Base-by-base conservation (phyloP, 345 rosid species). In the Sisymbrium irio region DNA sequence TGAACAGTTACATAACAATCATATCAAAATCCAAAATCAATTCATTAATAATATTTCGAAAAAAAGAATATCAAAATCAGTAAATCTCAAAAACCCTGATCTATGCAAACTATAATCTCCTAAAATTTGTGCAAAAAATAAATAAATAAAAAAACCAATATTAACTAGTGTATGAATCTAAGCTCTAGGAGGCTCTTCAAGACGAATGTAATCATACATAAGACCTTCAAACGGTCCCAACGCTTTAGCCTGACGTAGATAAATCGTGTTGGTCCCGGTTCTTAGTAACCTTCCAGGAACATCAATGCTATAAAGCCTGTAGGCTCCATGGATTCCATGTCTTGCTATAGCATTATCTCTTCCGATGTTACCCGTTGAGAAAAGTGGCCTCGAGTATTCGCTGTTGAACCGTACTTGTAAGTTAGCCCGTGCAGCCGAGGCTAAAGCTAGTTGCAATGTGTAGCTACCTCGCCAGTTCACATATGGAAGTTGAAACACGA, bases 151-250 rank as follows among this genome's bases (percentile, higher is more conserved):
- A n/a, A n/a, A n/a, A n/a, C n/a, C n/a, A n/a, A n/a, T n/a, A 15
- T 3, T 37, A 39, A 27, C 40, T 18, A 61, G 0, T 42, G 8
- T 8, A 47, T 42, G 57, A 75, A 5, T 35, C 65, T 68, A 76
- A 36, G 8, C n/a, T 25, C 44, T 62, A 15, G 44, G 65, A 39
- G 97, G 92, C 1, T 75, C 90, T 83, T 95, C 98, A 1, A 90
- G 75, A 9, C 97, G 89, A 80, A 92, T 86, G 50, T 95, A 88
- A 61, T 92, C 98, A 67, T 92, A 90, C 96, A 90, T 86, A 49
- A 92, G 73, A 37, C 96, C 94, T 10, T 74, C 76, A 57, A 87
- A 90, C 2, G 86, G 78, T 47, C 76, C 57, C 3, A 0, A 1
- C 15, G 62, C 54, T 80, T 67, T 82, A 49, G 96, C 60, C 33